Evolutionary conservation across 225 moss, liverwort and hornwort genomes (phyloP), one percentile per base, ranked within the genome.

Genomic region (Anthoceros angustus): DNA sequence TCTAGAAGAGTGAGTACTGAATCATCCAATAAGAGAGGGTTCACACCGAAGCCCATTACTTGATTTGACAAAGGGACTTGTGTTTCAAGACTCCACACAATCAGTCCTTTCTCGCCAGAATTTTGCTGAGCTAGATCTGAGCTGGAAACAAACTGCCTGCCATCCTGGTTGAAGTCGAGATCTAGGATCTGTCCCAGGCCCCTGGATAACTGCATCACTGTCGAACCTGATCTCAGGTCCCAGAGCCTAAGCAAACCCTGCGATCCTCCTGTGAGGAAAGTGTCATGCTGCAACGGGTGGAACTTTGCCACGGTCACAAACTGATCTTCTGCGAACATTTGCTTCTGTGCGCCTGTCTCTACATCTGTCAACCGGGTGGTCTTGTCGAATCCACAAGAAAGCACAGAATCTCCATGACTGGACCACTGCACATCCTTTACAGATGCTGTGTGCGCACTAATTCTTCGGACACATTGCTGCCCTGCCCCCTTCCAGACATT

Each of bases 381-480:
- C 74, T 84, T 82, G 72, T 91, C 88, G 75, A 82, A 87, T 40
- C 95, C 91, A 77, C 91, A 95, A 69, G 73, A 86, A 41, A 95
- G 81, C 25, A 91, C 46, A n/a, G 75, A 79, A 65, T 70, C 68
- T 15, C 91, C 91, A 76, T 91, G 82, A 66, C 74, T 64, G 20
- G 88, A 78, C 95, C 95, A 95, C 49, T 84, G 91, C 62, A 95
- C 68, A 76, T 91, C 91, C 82, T 86, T 95, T 23, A 95, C 85
- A 65, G 90, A 88, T 43, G 72, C 83, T 50, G 77, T 72, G 50
- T 95, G 88, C 45, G 86, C 85, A 65, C 71, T 73, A 62, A 95
- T 77, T 64, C 70, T 77, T 67, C 80, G 83, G 32, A 80, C 80
- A 76, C 86, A 72, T 72, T 83, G 88, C 60, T 82, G 80, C 61